Percentiles rank a stretch among this genome's conserved stretches.
These are phyloP conservation scores for Kwoniella bestiolae DNA, from an alignment of 768 basidiomycete species.

Conservation along the genomic window DNA sequence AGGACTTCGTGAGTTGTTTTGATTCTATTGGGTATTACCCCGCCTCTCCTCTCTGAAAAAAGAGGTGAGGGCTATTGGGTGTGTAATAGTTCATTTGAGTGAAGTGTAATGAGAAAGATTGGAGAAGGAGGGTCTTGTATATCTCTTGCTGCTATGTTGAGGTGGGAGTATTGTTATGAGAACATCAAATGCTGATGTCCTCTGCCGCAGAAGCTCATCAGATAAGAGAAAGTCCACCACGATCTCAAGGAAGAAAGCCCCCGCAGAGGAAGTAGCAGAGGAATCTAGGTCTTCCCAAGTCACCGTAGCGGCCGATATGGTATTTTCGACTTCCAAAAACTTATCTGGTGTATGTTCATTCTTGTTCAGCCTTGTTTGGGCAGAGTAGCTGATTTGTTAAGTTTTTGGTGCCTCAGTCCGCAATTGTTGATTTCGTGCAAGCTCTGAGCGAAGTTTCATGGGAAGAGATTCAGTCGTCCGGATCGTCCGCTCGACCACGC, in stretches of 20 bases:
- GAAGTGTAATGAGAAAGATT: too few relatives aligned
- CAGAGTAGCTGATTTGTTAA: neutral
- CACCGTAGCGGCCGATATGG: constrained; percentile 98
- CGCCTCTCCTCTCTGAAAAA: too few relatives aligned
- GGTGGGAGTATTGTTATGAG: too few relatives aligned
- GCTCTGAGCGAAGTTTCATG: constrained; percentile 96
- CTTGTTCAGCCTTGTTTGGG: too few relatives aligned
- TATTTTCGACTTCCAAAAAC: constrained; percentile 93
- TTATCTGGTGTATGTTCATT: constrained; percentile 78
- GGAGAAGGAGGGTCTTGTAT: too few relatives aligned
- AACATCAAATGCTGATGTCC: too few relatives aligned
- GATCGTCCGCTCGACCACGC: constrained; percentile 88
- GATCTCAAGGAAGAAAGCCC: constrained; percentile 31
- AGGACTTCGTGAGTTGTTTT: constrained; percentile 83
- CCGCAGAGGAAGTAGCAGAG: constrained; percentile 89
- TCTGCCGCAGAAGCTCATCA: neutral
- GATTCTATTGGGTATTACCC: neutral
- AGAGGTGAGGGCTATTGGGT: too few relatives aligned
- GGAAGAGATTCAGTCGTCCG: constrained; percentile 99
- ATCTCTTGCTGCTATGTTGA: too few relatives aligned
- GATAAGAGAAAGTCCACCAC: constrained; percentile 24
- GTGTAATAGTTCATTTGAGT: too few relatives aligned
- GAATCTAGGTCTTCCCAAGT: constrained; percentile 98
- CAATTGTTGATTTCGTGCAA: constrained; percentile 96
- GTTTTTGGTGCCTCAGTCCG: constrained; percentile 64